Percentiles rank a stretch among this genome's conserved stretches.
These are phyloP conservation scores for Geosmithia putterillii DNA, from an alignment of 2,329 filamentous ascomycete species.

Conservation along the genomic window DNA sequence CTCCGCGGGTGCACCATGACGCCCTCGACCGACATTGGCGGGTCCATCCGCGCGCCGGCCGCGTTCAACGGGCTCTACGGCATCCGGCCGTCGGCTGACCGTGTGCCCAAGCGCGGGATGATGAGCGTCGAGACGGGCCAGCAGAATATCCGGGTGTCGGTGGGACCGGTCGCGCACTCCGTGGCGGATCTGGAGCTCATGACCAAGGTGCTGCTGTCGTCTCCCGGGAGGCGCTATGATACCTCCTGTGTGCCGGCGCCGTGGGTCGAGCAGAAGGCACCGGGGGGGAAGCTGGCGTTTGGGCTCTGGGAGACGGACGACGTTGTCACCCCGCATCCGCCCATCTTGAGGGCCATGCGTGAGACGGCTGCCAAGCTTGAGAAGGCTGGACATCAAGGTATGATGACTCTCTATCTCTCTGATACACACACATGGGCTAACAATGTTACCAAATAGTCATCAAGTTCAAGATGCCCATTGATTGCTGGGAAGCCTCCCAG, in stretches of 20 bases:
- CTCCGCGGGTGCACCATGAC: slow-evolving; percentile 48
- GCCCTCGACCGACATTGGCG: slow-evolving; percentile 49
- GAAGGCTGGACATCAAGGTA: not conserved
- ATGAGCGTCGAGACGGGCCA: slow-evolving; percentile 20
- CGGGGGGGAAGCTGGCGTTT: not conserved
- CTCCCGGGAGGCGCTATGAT: slow-evolving; percentile 43
- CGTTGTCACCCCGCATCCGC: slow-evolving; percentile 2
- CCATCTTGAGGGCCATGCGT: not conserved
- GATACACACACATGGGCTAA: not conserved
- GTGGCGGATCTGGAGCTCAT: slow-evolving; percentile 8
- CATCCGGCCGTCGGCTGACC: slow-evolving; percentile 65
- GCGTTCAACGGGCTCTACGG: slow-evolving; percentile 72
- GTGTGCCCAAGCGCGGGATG: slow-evolving; percentile 32
- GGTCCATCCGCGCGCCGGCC: slow-evolving; percentile 54
- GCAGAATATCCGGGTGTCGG: slow-evolving; percentile 16
- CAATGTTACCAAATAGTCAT: not conserved
- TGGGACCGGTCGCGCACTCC: slow-evolving; percentile 17
- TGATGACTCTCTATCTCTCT: not conserved
- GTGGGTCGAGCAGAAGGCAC: slow-evolving; percentile 28
- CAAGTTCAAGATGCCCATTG: not conserved
- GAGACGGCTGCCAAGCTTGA: not conserved
- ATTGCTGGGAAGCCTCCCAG: slow-evolving; percentile 1
- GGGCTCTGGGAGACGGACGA: not conserved
- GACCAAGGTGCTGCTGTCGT: slow-evolving; percentile 17
- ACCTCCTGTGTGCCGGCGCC: slow-evolving; percentile 45